Percentiles rank a stretch among this genome's conserved stretches.
Evolutionary conservation across 805 yeast species (phyloP).

Genomic region (Yarrowia sp.): DNA sequence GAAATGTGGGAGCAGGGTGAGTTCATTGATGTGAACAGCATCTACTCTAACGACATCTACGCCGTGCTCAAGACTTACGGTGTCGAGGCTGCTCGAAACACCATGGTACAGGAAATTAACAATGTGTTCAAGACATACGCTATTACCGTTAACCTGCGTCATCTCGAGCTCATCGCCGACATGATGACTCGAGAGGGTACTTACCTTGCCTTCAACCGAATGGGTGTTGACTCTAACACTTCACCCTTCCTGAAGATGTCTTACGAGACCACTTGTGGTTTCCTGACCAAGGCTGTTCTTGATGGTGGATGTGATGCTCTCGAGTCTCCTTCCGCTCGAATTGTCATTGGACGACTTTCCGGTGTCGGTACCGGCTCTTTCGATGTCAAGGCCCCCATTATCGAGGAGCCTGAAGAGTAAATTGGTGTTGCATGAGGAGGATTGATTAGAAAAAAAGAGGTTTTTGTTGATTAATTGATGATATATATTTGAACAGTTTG

Average conservation of each 20-base stretch:
- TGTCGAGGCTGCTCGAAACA: conserved; percentile 98
- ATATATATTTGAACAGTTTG: neutral
- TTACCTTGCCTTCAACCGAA: conserved; percentile 94
- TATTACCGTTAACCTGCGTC: conserved; percentile 86
- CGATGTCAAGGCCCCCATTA: conserved; percentile 50
- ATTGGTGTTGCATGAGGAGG: neutral
- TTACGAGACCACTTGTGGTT: conserved; percentile 96
- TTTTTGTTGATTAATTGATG: conserved; percentile 5
- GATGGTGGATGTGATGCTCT: conserved; percentile 86
- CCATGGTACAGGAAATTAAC: conserved; percentile 92
- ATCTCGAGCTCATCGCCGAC: conserved; percentile 94
- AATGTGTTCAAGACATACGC: conserved; percentile 96
- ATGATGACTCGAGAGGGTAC: conserved; percentile 99
- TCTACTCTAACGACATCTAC: conserved; percentile 87
- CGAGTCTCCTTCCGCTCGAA: conserved; percentile 88
- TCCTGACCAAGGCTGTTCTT: conserved; percentile 91
- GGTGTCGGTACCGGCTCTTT: conserved; percentile 96
- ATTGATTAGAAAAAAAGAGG: neutral
- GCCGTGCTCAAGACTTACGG: conserved; percentile 91
- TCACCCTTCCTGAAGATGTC: conserved; percentile 99
- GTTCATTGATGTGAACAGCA: conserved; percentile 83
- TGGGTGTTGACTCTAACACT: conserved; percentile 93
- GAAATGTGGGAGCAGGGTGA: conserved; percentile 99
- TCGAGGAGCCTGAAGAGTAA: conserved; percentile 18
- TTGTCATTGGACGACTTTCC: conserved; percentile 86